Conservation (phyloP, 2,329 filamentous ascomycete species). For the Cordyceps cicadae region DNA sequence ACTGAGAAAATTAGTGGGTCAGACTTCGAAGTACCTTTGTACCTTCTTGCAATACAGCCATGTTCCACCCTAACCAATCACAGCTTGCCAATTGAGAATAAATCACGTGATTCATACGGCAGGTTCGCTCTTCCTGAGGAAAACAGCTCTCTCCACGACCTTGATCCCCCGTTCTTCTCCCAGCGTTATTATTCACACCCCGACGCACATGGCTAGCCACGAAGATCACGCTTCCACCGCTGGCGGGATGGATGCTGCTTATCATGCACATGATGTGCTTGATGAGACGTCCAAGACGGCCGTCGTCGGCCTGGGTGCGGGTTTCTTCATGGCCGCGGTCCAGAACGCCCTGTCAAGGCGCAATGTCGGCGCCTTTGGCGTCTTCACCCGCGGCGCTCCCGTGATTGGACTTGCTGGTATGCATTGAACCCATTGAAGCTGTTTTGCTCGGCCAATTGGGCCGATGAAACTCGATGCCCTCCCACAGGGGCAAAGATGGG, state of each 20-base stretch:
- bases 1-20: background rate
- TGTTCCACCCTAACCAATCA: conserved; percentile 22
- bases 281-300: conserved; percentile 56
- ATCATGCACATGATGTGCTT: conserved; percentile 69
- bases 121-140: background rate
- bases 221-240: conserved; percentile 20
- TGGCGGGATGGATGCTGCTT: conserved; percentile 28
- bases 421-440: conserved; percentile 6
- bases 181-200: background rate
- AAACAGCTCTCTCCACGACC: conserved; percentile 9
- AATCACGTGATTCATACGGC: conserved; percentile 25
- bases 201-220: conserved; percentile 26
- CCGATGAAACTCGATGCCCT: background rate
- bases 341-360: conserved; percentile 79
- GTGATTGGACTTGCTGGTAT: conserved; percentile 49
- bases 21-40: background rate
- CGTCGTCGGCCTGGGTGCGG: conserved; percentile 56
- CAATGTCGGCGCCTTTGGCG: conserved; percentile 72
- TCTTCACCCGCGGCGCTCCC: conserved; percentile 71
- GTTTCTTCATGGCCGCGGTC: conserved; percentile 65
- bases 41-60: background rate
- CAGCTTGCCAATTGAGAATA: conserved; percentile 25
- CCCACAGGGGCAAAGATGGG: background rate
- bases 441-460: background rate
- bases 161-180: background rate